These are phyloP conservation scores for Apiospora pterosperma DNA, from an alignment of 2,329 filamentous ascomycete genomes.

Conservation along the genomic window DNA sequence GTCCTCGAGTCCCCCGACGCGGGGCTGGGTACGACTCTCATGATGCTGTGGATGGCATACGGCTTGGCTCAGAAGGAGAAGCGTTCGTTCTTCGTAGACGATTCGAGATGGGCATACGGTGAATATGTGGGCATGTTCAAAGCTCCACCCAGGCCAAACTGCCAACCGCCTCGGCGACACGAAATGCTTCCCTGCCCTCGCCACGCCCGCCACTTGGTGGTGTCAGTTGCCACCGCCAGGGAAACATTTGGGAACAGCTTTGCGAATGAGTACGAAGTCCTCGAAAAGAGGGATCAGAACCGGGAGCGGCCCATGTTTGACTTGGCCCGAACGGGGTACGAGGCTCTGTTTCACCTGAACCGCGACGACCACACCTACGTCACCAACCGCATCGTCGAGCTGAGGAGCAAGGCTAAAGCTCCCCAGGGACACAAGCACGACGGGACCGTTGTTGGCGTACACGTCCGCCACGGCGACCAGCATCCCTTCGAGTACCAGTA, in stretches of 20 bases:
- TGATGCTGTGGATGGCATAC: constrained; percentile 82
- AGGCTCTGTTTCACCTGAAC: constrained; percentile 69
- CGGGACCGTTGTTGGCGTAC: constrained; percentile 63
- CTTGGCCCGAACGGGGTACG: constrained; percentile 67
- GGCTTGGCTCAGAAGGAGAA: constrained; percentile 72
- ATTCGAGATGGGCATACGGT: constrained; percentile 80
- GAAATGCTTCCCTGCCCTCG: constrained; percentile 79
- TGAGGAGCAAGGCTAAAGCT: constrained; percentile 45
- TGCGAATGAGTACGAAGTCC: constrained; percentile 47
- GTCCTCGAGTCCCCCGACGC: constrained; percentile 72
- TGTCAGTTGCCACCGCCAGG: constrained; percentile 64
- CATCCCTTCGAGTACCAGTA: constrained; percentile 78
- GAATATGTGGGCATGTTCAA: constrained; percentile 70
- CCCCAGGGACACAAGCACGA: constrained; percentile 42
- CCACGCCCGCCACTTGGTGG: constrained; percentile 69
- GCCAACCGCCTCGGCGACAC: constrained; percentile 67
- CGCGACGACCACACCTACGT: constrained; percentile 65
- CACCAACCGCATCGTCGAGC: constrained; percentile 50
- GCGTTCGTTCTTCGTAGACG: constrained; percentile 79
- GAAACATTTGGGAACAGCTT: constrained; percentile 62
- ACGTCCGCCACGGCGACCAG: constrained; percentile 76
- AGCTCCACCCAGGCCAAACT: constrained; percentile 60
- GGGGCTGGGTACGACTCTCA: constrained; percentile 71
- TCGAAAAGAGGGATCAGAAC: constrained; percentile 44
- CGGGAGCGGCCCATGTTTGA: constrained; percentile 61